These are phyloP conservation scores for Avicennia marina DNA, from an alignment of 257 asterid species.

Conservation along the genomic window DNA sequence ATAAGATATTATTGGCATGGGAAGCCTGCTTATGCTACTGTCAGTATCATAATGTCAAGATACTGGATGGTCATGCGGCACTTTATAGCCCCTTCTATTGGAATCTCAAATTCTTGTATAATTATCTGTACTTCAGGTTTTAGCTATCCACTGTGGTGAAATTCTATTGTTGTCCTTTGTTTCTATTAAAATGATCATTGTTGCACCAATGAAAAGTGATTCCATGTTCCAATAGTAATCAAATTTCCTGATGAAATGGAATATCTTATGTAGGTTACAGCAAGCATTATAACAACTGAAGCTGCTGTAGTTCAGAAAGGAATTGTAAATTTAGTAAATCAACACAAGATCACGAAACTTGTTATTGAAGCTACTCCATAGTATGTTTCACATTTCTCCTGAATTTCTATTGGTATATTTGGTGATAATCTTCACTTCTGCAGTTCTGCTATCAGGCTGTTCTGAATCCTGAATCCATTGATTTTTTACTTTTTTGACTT, in stretches of 20 bases:
- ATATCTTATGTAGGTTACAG: constrained; percentile 53
- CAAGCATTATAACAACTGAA: constrained; percentile 49
- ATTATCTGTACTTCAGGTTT: background rate
- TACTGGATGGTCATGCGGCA: no score
- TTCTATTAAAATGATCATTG: background rate
- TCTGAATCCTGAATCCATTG: background rate
- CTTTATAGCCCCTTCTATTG: no score
- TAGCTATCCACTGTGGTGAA: background rate
- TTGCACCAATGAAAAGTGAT: background rate
- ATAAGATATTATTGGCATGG: no score
- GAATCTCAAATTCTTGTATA: no score
- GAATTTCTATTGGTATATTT: constrained; percentile 3
- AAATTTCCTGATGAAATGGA: constrained; percentile 10
- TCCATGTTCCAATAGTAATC: background rate
- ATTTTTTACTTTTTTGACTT: background rate
- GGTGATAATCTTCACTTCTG: background rate
- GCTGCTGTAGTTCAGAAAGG: constrained; percentile 60
- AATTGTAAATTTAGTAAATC: constrained; percentile 58
- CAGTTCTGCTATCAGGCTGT: background rate
- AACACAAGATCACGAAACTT: constrained; percentile 46
- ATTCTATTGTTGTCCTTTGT: background rate
- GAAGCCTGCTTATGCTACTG: no score
- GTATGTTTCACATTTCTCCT: constrained; percentile 39
- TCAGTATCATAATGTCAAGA: no score
- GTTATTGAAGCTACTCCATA: constrained; percentile 72